Evolutionary conservation across 139 green algal species (phyloP).

Genomic region (Monoraphidium neglectum): DNA sequence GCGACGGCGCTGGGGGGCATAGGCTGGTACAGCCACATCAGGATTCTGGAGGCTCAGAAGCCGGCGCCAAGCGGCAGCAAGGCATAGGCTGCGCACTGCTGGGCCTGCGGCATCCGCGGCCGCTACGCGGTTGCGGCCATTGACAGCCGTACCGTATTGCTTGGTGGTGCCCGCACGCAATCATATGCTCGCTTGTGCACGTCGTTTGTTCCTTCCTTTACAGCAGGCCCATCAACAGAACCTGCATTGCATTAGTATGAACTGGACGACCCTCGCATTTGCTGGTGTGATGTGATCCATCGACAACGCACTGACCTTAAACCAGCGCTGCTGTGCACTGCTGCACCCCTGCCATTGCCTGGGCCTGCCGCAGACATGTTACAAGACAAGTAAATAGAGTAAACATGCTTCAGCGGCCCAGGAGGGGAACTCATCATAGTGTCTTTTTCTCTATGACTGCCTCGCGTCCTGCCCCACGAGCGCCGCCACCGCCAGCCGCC

Average conservation of each 20-base stretch:
- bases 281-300: no score
- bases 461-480: neutral
- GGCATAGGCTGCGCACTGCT: neutral
- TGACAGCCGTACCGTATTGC: neutral
- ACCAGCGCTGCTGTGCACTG: no score
- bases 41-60: neutral
- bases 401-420: no score
- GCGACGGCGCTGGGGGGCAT: slow-evolving; percentile 63
- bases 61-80: neutral
- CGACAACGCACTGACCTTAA: no score
- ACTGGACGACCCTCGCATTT: no score
- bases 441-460: neutral
- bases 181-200: neutral
- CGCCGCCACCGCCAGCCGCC: neutral
- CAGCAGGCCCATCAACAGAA: neutral
- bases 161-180: neutral
- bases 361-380: no score
- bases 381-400: no score
- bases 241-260: no score
- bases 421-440: neutral
- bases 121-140: neutral
- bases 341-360: no score
- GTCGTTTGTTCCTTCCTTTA: neutral
- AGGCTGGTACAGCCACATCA: slow-evolving; percentile 41
- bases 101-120: no score